phyloP scores from a whole-genome alignment of 2,329 filamentous ascomycete species.

The Chalaropsis ovoidea region DNA sequence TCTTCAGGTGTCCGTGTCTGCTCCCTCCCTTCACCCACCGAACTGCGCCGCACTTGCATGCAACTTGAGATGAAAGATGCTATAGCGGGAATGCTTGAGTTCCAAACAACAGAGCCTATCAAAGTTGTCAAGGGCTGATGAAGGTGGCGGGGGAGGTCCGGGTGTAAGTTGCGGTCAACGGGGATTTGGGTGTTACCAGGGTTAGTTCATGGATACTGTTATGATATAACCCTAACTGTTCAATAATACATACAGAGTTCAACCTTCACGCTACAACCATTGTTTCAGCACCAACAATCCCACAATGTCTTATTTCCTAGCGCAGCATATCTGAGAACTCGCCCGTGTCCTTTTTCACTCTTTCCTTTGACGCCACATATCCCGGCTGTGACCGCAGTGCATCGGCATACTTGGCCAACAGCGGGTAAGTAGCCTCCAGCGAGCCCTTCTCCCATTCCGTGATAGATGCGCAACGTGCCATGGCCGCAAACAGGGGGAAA shows the following conservation, averaged over 20 bases:
- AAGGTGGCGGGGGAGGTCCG: slow-evolving; percentile 11
- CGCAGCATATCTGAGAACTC: slow-evolving; percentile 28
- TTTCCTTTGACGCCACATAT: slow-evolving; percentile 40
- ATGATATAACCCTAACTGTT: background rate
- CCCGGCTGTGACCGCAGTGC: slow-evolving; percentile 34
- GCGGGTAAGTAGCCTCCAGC: slow-evolving; percentile 22
- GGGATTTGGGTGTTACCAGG: background rate
- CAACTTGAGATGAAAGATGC: slow-evolving; percentile 17
- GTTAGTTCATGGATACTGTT: background rate
- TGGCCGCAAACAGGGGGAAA: slow-evolving; percentile 42
- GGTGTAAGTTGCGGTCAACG: slow-evolving; percentile 15
- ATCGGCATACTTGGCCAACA: slow-evolving; percentile 16
- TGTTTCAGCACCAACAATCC: background rate
- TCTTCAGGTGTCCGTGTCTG: background rate
- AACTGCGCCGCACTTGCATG: background rate
- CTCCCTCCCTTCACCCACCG: background rate
- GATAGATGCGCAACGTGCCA: slow-evolving; percentile 22
- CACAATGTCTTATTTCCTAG: background rate
- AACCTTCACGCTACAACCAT: background rate
- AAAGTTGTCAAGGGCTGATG: background rate
- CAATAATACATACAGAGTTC: background rate
- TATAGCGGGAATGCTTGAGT: background rate
- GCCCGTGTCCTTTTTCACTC: slow-evolving; percentile 43
- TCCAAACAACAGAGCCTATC: background rate
- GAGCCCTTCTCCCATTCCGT: slow-evolving; percentile 20